Conservation (phyloP, 2,329 filamentous ascomycete species). For the Penicillium sp. region DNA sequence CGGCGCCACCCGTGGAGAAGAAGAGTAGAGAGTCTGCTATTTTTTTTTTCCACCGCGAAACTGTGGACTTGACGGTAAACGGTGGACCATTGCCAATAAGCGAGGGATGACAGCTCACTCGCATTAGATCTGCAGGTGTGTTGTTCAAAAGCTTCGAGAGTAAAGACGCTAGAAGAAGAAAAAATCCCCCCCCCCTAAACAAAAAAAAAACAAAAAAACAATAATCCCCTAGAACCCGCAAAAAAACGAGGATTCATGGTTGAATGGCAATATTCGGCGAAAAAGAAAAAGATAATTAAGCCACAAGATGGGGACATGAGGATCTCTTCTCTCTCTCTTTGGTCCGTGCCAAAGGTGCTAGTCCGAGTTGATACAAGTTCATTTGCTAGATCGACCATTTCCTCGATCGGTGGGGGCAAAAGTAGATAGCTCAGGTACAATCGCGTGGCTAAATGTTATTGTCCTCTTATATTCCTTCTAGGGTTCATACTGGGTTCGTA, state of each 20-base stretch:
- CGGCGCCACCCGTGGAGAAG: constrained; percentile 8
- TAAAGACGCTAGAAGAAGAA: not conserved
- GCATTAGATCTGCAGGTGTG: not conserved
- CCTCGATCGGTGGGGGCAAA: constrained; percentile 22
- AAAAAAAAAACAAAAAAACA: not conserved
- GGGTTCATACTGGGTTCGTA: not conserved
- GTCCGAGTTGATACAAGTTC: constrained; percentile 16
- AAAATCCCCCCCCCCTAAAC: too few relatives aligned
- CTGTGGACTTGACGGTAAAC: not conserved
- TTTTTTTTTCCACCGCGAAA: not conserved
- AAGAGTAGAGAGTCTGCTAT: not conserved
- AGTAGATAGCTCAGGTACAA: constrained; percentile 13
- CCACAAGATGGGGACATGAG: constrained; percentile 3
- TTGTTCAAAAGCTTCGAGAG: not conserved
- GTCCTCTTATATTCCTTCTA: constrained; percentile 8
- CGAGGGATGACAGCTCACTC: constrained; percentile 3
- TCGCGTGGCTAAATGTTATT: constrained; percentile 15
- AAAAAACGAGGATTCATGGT: not conserved
- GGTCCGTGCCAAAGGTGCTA: constrained; percentile 5
- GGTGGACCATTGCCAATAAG: not conserved
- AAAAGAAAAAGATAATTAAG: constrained; percentile 3
- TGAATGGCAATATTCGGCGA: constrained; percentile 8
- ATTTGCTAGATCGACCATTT: constrained; percentile 20
- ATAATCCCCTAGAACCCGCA: not conserved
- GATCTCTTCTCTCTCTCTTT: constrained; percentile 11